phyloP scores from a whole-genome alignment of 176 grass and related monocot genomes.

The Pontederia paniculata region DNA sequence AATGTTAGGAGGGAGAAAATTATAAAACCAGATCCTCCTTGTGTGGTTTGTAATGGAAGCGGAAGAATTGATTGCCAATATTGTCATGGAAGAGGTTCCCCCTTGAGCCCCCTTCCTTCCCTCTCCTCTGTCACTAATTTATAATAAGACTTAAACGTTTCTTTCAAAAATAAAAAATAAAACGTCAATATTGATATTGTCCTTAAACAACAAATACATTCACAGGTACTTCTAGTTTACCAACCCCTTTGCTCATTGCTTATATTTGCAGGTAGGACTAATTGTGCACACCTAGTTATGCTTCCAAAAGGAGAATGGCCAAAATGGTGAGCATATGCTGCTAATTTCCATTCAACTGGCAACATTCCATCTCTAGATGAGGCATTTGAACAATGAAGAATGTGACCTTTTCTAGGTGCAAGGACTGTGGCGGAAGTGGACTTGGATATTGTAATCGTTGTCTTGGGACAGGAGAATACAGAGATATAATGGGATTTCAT shows the following conservation, averaged over 20 bases:
- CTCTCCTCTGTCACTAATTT: neutral
- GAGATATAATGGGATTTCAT: conserved; percentile 71
- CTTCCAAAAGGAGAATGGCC: conserved; percentile 72
- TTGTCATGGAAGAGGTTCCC: conserved; percentile 50
- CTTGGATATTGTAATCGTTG: conserved; percentile 49
- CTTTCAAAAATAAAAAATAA: too few species aligned
- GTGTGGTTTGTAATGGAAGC: conserved; percentile 46
- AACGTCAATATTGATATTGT: too few species aligned
- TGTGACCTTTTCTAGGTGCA: conserved; percentile 36
- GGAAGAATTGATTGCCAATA: conserved; percentile 45
- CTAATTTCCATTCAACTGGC: neutral
- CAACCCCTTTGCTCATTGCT: neutral
- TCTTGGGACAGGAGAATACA: conserved; percentile 63
- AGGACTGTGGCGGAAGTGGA: conserved; percentile 55
- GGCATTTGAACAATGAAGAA: too few species aligned
- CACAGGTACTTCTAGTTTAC: neutral
- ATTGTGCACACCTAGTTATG: conserved; percentile 33
- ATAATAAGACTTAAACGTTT: neutral
- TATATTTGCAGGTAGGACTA: conserved; percentile 42
- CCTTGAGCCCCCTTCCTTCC: too few species aligned
- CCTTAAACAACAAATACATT: too few species aligned
- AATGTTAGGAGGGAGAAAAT: conserved; percentile 53
- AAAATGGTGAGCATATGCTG: conserved; percentile 30
- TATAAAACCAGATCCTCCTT: conserved; percentile 41
- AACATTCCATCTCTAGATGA: neutral